phyloP scores from a whole-genome alignment of 192 early-diverging fungal species.

The Coemansia sp. region DNA sequence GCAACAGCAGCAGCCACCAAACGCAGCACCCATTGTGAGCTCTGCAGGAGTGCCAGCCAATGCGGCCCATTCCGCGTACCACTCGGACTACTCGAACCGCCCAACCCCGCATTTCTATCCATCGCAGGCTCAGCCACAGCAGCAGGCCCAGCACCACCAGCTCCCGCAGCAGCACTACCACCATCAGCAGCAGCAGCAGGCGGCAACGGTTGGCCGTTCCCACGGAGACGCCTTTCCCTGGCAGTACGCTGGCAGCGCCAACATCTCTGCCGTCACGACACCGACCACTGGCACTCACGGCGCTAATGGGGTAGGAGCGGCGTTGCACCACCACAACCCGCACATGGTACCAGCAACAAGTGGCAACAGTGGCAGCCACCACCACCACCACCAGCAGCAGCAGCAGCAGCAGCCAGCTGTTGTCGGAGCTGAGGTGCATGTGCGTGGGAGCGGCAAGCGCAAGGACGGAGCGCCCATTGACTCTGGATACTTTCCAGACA shows the following conservation, averaged over 20 bases:
- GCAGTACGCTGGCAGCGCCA: conserved; percentile 15
- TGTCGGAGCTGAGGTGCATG: conserved; percentile 11
- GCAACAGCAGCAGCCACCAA: not conserved
- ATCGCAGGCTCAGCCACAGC: conserved; percentile 1
- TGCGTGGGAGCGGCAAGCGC: conserved; percentile 28
- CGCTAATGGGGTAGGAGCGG: no score
- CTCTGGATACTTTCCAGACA: conserved; percentile 43
- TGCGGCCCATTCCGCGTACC: conserved; percentile 1
- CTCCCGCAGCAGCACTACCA: no score
- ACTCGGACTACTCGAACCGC: conserved; percentile 2
- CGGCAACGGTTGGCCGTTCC: no score
- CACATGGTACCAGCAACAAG: conserved; percentile 1
- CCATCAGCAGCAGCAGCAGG: no score
- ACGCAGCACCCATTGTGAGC: conserved; percentile 6
- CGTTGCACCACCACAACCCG: not conserved
- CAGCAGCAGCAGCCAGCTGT: conserved; percentile 1
- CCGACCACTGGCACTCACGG: not conserved
- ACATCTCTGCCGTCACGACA: conserved; percentile 2
- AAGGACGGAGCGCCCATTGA: conserved; percentile 32
- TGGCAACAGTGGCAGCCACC: conserved; percentile 1
- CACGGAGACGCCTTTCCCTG: conserved; percentile 17
- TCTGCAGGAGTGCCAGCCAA: no score
- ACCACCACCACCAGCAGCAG: conserved; percentile 4
- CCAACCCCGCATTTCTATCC: not conserved
- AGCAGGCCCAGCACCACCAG: no score